These are phyloP conservation scores for Diophrys sp. DNA, from an alignment of 73 alveolate genomes.

Conservation along the genomic window DNA sequence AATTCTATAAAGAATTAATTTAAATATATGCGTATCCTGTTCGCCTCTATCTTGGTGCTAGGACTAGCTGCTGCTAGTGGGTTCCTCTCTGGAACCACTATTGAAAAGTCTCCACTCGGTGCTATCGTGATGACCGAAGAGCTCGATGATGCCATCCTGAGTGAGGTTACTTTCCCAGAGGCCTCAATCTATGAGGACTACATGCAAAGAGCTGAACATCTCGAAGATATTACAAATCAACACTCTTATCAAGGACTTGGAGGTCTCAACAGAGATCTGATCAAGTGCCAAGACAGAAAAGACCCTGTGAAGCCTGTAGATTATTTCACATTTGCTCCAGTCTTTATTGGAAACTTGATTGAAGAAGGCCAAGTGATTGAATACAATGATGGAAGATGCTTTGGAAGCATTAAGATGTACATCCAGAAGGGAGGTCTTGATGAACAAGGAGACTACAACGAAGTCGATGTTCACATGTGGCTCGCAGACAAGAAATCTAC, in stretches of 20 bases:
- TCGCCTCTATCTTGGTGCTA: background rate
- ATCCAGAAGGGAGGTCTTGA: background rate
- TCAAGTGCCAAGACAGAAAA: background rate
- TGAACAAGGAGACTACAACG: background rate
- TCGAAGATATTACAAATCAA: background rate
- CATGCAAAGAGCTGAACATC: constrained; percentile 7
- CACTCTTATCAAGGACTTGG: background rate
- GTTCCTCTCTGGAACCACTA: background rate
- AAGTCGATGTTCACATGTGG: constrained; percentile 5
- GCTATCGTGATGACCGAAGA: constrained; percentile 10
- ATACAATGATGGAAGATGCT: constrained; percentile 18
- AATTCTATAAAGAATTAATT: background rate
- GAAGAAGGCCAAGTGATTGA: background rate
- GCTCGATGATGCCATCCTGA: background rate
- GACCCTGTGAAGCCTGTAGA: constrained; percentile 5
- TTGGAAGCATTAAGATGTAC: background rate
- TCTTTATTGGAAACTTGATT: constrained; percentile 6
- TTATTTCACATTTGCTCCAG: constrained; percentile 8
- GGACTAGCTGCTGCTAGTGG: background rate
- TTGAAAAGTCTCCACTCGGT: background rate
- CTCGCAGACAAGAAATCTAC: constrained; percentile 10
- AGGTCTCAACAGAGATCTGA: background rate
- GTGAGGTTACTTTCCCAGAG: constrained; percentile 21
- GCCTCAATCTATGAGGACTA: background rate
- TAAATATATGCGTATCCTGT: background rate